These are phyloP conservation scores for Pyrenophora tritici-repentis DNA, from an alignment of 2,329 filamentous ascomycete species.

Conservation along the genomic window DNA sequence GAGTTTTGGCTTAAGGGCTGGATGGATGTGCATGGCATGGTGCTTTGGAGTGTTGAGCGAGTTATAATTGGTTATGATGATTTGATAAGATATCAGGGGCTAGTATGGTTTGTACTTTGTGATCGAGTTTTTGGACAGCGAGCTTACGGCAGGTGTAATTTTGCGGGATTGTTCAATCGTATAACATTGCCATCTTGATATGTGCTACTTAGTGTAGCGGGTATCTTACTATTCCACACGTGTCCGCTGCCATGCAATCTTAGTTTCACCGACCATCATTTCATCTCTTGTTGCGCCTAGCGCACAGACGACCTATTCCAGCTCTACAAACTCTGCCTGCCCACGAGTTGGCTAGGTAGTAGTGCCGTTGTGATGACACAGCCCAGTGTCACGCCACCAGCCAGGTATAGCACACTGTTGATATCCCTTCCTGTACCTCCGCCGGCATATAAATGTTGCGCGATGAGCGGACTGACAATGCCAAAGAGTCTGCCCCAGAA, in stretches of 20 bases:
- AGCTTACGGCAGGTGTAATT: background rate
- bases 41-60: background rate
- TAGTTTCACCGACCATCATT: background rate
- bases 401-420: conserved; percentile 61
- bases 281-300: background rate
- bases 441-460: conserved; percentile 50
- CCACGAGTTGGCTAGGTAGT: conserved; percentile 50
- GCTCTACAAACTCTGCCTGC: conserved; percentile 19
- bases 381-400: conserved; percentile 59
- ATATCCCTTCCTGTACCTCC: conserved; percentile 43
- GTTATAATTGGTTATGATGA: background rate
- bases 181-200: background rate
- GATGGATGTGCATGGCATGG: conserved; percentile 1
- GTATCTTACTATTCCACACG: background rate
- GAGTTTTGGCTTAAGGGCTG: no score
- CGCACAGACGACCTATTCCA: background rate
- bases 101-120: background rate
- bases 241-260: background rate
- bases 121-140: background rate
- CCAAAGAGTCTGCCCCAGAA: conserved; percentile 65
- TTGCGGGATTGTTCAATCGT: background rate
- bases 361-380: conserved; percentile 59
- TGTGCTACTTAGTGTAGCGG: conserved; percentile 1
- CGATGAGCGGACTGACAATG: conserved; percentile 63
- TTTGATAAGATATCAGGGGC: background rate